Evolutionary conservation across 2,329 filamentous ascomycete genomes (phyloP).

Genomic region (Aureobasidium sp.): DNA sequence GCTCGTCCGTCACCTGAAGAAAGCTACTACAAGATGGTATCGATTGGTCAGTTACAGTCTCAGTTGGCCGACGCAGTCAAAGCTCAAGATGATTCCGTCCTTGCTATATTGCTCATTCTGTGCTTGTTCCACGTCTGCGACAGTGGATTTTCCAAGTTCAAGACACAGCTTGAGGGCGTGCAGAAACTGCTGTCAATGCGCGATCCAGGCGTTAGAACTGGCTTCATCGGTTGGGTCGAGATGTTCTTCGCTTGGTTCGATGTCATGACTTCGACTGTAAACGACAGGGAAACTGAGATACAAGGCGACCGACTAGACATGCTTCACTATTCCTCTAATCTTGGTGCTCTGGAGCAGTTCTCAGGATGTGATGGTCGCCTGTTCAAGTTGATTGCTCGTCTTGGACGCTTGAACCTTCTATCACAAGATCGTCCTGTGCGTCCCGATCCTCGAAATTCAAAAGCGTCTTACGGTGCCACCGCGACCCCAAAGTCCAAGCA

Average conservation of each 20-base stretch:
- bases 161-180: constrained; percentile 85
- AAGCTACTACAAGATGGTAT: constrained; percentile 73
- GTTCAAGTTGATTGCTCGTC: constrained; percentile 76
- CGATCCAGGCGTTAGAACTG: constrained; percentile 48
- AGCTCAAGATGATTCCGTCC: constrained; percentile 74
- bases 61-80: constrained; percentile 69
- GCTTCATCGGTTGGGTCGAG: constrained; percentile 82
- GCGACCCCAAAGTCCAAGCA: background rate
- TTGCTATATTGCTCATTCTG: constrained; percentile 78
- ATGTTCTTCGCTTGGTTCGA: constrained; percentile 92
- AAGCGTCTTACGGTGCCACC: background rate
- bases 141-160: constrained; percentile 85
- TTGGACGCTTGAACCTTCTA: constrained; percentile 76
- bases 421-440: constrained; percentile 54
- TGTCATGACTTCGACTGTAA: constrained; percentile 83
- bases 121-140: constrained; percentile 93
- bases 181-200: constrained; percentile 80
- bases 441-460: constrained; percentile 21
- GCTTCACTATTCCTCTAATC: constrained; percentile 54
- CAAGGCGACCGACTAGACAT: constrained; percentile 54
- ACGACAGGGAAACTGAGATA: constrained; percentile 81
- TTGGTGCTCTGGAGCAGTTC: constrained; percentile 72
- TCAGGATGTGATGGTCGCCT: constrained; percentile 79
- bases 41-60: constrained; percentile 73
- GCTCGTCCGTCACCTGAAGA: constrained; percentile 58